These are phyloP conservation scores for Ogataea trehalophila DNA, from an alignment of 805 yeast genomes.

Conservation along the genomic window DNA sequence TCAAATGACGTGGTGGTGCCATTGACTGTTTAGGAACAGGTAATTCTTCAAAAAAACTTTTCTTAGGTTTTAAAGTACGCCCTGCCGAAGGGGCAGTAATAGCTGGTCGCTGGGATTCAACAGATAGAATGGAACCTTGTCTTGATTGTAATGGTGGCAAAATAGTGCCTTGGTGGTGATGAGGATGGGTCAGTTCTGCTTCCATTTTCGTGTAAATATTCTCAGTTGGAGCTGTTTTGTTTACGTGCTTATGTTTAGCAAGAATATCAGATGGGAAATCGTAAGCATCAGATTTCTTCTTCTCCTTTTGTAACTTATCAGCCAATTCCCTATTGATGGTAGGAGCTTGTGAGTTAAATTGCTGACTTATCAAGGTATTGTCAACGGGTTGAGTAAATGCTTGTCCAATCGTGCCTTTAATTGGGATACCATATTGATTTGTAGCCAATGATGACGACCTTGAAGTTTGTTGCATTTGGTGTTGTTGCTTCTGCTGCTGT, in stretches of 20 bases:
- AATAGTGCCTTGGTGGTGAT: slow-evolving; percentile 2
- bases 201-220: slow-evolving; percentile 28
- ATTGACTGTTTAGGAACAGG: slow-evolving; percentile 32
- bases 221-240: slow-evolving; percentile 30
- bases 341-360: not conserved
- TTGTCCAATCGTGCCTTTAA: not conserved
- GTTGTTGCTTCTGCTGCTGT: slow-evolving; percentile 1
- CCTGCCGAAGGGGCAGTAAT: slow-evolving; percentile 6
- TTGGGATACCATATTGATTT: slow-evolving; percentile 1
- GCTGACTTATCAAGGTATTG: slow-evolving; percentile 2
- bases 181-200: slow-evolving; percentile 7
- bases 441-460: too few species aligned
- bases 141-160: too few species aligned
- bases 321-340: slow-evolving; percentile 11
- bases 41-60: slow-evolving; percentile 56
- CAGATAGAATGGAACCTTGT: too few species aligned
- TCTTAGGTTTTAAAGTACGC: slow-evolving; percentile 20
- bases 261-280: slow-evolving; percentile 64
- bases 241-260: slow-evolving; percentile 35
- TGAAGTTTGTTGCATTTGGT: not conserved
- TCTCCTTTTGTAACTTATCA: slow-evolving; percentile 37
- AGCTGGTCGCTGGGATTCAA: not conserved
- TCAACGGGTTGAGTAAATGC: slow-evolving; percentile 1
- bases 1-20: slow-evolving; percentile 13
- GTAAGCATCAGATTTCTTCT: slow-evolving; percentile 69